phyloP scores from a whole-genome alignment of 345 rosid species.

The Syzygium grande region DNA sequence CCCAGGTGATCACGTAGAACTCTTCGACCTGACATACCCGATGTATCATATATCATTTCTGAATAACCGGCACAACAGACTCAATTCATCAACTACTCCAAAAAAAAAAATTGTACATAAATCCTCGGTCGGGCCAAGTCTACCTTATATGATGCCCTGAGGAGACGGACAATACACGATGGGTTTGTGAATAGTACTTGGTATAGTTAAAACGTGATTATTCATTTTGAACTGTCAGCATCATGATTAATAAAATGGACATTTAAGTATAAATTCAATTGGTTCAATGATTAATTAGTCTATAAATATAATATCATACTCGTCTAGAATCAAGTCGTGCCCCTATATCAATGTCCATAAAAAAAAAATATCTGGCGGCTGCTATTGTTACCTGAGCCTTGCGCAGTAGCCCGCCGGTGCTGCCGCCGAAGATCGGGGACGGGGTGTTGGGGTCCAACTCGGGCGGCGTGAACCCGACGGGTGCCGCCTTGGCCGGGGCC shows the following conservation, averaged over 20 bases:
- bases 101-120: background rate
- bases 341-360: background rate
- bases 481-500: conserved; percentile 3
- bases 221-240: background rate
- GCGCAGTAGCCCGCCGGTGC: conserved; percentile 77
- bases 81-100: background rate
- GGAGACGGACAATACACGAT: background rate
- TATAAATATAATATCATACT: background rate
- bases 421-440: conserved; percentile 93
- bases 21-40: conserved; percentile 52
- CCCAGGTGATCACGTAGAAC: conserved; percentile 94
- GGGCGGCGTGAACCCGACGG: conserved; percentile 91
- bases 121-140: background rate
- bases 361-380: background rate
- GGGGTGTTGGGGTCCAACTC: conserved; percentile 88
- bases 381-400: conserved; percentile 59
- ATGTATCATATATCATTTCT: background rate
- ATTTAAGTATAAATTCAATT: background rate
- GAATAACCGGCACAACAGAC: background rate
- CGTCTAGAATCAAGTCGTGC: background rate
- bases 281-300: background rate
- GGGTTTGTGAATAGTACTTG: background rate
- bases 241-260: background rate
- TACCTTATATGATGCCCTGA: background rate
- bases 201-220: background rate